phyloP scores from a whole-genome alignment of 805 yeast genomes.

The Candida palmyrensis region DNA sequence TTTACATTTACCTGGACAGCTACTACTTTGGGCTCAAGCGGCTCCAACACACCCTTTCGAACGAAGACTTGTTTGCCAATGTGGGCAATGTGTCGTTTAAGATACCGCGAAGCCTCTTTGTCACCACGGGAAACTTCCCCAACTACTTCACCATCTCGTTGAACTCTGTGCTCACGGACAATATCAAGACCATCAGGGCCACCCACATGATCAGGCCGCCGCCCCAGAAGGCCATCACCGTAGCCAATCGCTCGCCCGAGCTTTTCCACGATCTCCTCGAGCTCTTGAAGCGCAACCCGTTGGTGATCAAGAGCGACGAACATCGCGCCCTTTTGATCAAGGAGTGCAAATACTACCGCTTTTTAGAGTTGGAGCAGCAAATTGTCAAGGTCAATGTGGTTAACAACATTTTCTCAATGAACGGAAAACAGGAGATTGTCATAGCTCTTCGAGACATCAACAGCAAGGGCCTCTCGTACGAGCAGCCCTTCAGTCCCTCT shows the following conservation, averaged over 20 bases:
- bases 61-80: slow-evolving; percentile 51
- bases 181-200: slow-evolving; percentile 29
- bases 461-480: slow-evolving; percentile 26
- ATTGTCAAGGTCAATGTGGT: slow-evolving; percentile 48
- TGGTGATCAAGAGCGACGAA: slow-evolving; percentile 43
- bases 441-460: slow-evolving; percentile 44
- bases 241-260: slow-evolving; percentile 46
- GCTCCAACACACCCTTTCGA: slow-evolving; percentile 42
- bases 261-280: slow-evolving; percentile 53
- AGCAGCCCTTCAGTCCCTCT: slow-evolving; percentile 11
- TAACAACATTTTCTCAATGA: slow-evolving; percentile 43
- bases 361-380: slow-evolving; percentile 68
- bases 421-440: slow-evolving; percentile 50
- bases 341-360: slow-evolving; percentile 77
- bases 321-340: slow-evolving; percentile 54
- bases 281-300: slow-evolving; percentile 49
- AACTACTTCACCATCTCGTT: slow-evolving; percentile 69
- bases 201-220: slow-evolving; percentile 68
- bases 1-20: slow-evolving; percentile 64
- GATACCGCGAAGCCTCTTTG: slow-evolving; percentile 51
- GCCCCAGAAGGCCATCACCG: slow-evolving; percentile 56
- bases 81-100: slow-evolving; percentile 60
- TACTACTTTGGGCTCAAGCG: slow-evolving; percentile 62
- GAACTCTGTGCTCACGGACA: slow-evolving; percentile 47
- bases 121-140: slow-evolving; percentile 63